A percentile compares a stretch with the other conserved stretches of the same genome.
These are phyloP conservation scores for Mycena rosella DNA, from an alignment of 768 basidiomycete genomes.

Conservation along the genomic window DNA sequence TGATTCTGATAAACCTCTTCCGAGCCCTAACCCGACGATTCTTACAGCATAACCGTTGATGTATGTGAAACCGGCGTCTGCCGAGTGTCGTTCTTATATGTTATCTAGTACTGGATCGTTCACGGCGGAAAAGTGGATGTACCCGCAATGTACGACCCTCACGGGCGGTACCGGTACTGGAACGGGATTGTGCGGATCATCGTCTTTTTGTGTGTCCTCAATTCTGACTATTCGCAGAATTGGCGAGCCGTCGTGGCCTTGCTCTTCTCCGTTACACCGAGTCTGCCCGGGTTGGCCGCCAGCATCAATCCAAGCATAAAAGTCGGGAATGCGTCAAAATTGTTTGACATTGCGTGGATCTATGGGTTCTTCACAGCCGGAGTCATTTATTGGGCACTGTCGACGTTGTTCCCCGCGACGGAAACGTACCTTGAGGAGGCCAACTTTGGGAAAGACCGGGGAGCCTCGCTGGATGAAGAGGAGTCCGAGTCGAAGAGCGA, in stretches of 20 bases:
- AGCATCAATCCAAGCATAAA: conserved; percentile 76
- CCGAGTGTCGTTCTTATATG: conserved; percentile 4
- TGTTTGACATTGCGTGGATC: conserved; percentile 83
- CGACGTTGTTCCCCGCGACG: conserved; percentile 53
- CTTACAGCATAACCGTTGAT: conserved; percentile 59
- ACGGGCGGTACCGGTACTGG: conserved; percentile 84
- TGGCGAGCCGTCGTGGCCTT: conserved; percentile 84
- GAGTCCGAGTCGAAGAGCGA: conserved; percentile 16
- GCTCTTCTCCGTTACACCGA: conserved; percentile 75
- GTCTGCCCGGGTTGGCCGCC: conserved; percentile 81
- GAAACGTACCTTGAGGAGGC: conserved; percentile 56
- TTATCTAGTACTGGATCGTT: conserved; percentile 79
- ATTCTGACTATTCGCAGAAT: conserved; percentile 62
- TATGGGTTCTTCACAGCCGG: conserved; percentile 67
- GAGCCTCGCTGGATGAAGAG: conserved; percentile 10
- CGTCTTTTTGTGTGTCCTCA: conserved; percentile 7
- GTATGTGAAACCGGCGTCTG: conserved; percentile 43
- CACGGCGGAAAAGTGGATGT: conserved; percentile 81
- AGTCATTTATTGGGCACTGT: conserved; percentile 52
- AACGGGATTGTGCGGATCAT: conserved; percentile 71
- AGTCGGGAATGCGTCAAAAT: conserved; percentile 66
- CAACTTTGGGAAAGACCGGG: conserved; percentile 37
- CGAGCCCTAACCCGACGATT: neutral
- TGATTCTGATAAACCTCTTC: conserved; percentile 16
- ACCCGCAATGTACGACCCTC: conserved; percentile 85